Percentiles rank a stretch among this genome's conserved stretches.
phyloP scores from a whole-genome alignment of 1,139 yeast genomes.

The Taphrina communis region DNA sequence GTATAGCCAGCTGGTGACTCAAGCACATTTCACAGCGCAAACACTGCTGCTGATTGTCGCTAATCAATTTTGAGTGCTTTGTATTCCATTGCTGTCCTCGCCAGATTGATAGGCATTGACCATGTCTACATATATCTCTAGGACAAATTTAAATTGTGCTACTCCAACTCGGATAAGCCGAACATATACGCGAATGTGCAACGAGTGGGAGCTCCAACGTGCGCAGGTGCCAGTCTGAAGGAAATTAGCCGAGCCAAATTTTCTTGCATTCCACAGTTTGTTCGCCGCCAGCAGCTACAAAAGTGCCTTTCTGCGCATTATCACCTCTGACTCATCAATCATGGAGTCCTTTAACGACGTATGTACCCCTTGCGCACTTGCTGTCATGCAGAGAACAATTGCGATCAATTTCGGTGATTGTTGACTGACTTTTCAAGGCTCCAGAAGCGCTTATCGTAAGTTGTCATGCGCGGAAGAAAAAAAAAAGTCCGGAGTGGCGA shows the following conservation, averaged over 20 bases:
- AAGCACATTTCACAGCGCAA: too few species aligned
- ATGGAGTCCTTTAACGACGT: constrained; percentile 33
- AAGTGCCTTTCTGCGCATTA: background rate
- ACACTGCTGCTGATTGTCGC: too few species aligned
- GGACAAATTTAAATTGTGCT: too few species aligned
- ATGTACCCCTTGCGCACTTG: constrained; percentile 13
- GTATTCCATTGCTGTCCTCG: too few species aligned
- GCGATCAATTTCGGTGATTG: background rate
- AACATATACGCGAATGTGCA: background rate
- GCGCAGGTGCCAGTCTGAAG: constrained; percentile 3
- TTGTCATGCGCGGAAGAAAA: constrained; percentile 2
- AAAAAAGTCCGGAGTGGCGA: constrained; percentile 14
- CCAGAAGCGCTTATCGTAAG: constrained; percentile 36
- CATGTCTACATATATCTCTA: too few species aligned
- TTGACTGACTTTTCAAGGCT: constrained; percentile 15
- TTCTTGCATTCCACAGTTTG: constrained; percentile 16
- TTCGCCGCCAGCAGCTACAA: constrained; percentile 4
- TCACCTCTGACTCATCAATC: constrained; percentile 17
- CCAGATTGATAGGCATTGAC: too few species aligned
- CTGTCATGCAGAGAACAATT: background rate
- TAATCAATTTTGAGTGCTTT: too few species aligned
- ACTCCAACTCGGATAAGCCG: background rate
- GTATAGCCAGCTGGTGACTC: background rate
- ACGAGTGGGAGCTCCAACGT: too few species aligned
- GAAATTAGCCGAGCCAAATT: constrained; percentile 14